Base-by-base conservation (phyloP, 805 yeast species). In the Wickerhamiella cacticola region DNA sequence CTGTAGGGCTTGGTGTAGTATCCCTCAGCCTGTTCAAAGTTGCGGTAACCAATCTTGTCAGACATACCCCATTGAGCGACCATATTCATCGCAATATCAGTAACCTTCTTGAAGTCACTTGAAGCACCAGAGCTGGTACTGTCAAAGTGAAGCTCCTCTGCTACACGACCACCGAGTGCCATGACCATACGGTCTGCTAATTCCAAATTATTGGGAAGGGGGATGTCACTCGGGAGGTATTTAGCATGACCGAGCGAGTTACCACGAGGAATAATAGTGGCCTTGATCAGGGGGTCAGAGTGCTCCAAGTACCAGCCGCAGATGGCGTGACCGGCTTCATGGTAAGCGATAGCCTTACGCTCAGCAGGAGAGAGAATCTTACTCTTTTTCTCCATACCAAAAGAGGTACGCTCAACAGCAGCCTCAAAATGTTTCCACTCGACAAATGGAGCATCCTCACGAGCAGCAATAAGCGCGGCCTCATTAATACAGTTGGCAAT, bases 301-400 rank as follows among this genome's bases (percentile, higher is more conserved):
- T 75, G 74, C 63, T 83, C 76, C 59, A 92, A 73, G 60, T 71
- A 87, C 99, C 98, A 92, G 10, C 98, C 98, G 65, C 97, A 88
- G 52, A 92, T 77, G 9, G 99, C 98, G 66, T 94, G 98, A 3
- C 98, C 99, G 2, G 99, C 98, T 65, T 92, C 99, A 63, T 94
- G 98, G 59, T 82, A 92, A 0, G 98, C 98, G 49, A 94, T 96
- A 23, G 86, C 78, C 53, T 72, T 78, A 67, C 87, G 85, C 62
- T 94, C 97, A 51, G 82, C 88, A 1, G 86, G 81, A 2, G 86
- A 77, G 52, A 94, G 70, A 12, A 92, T 75, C 59, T 82, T 80
- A 13, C 88, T 75, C 66, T 86, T 89, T 71, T 84, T 84, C 65
- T 89, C 97, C 52, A 92, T 70, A 33, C 99, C 99, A 26, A 94